Evolutionary conservation across 352 stramenopile species (phyloP).

Genomic region (Aphanomyces euteiches): DNA sequence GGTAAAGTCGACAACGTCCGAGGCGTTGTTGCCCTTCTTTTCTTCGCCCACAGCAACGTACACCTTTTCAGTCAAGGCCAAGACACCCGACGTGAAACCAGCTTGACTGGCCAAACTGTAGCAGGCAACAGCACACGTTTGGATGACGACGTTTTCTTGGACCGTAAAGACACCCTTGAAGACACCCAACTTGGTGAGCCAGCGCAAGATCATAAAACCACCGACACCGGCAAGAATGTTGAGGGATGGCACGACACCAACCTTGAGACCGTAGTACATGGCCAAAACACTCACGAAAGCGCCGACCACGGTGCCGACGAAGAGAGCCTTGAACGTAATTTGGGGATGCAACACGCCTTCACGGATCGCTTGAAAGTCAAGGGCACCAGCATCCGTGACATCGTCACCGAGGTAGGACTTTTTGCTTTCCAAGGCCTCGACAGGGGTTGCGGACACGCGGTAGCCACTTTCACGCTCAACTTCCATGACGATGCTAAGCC

Average conservation of each 20-base stretch:
- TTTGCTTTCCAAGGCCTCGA: background rate
- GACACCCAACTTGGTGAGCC: conserved; percentile 1
- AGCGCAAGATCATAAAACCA: conserved; percentile 18
- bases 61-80: conserved; percentile 14
- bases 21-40: conserved; percentile 19
- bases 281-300: conserved; percentile 16
- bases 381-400: background rate
- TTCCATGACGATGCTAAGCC: too few relatives aligned
- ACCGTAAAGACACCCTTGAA: conserved; percentile 10
- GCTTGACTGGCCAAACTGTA: conserved; percentile 11
- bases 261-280: conserved; percentile 30
- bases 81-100: conserved; percentile 21
- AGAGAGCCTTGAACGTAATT: conserved; percentile 18
- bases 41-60: conserved; percentile 20
- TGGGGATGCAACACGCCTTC: conserved; percentile 15
- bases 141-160: conserved; percentile 29
- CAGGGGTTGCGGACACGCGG: too few relatives aligned
- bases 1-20: conserved; percentile 24
- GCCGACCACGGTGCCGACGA: conserved; percentile 15
- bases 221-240: conserved; percentile 27
- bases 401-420: conserved; percentile 7
- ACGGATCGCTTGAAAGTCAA: conserved; percentile 7
- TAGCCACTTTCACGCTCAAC: too few relatives aligned
- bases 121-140: conserved; percentile 24
- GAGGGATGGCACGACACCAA: conserved; percentile 23